Percentiles rank a stretch among this genome's conserved stretches.
Evolutionary conservation across 805 yeast species (phyloP).

Genomic region (Cyberlindnera subsufficiens): DNA sequence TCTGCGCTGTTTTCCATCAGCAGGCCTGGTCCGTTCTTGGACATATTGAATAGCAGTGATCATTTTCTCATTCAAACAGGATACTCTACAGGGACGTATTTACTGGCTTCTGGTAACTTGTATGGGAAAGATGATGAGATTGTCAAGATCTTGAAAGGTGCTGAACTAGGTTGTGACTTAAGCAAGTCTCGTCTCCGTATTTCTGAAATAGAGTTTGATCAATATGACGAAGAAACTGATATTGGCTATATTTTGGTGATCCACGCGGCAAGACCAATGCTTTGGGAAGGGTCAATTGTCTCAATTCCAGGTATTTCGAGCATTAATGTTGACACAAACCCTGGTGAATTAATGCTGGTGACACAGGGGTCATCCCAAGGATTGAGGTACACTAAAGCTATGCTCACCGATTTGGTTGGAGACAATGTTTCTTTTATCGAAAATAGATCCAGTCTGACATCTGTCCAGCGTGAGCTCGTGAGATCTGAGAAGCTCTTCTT

Average conservation of each 20-base stretch:
- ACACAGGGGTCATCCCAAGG: constrained; percentile 63
- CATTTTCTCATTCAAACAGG: constrained; percentile 78
- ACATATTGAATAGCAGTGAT: constrained; percentile 52
- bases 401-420: constrained; percentile 52
- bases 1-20: constrained; percentile 56
- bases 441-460: constrained; percentile 62
- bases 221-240: constrained; percentile 26
- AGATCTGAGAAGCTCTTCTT: constrained; percentile 62
- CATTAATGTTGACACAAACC: constrained; percentile 44
- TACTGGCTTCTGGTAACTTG: constrained; percentile 59
- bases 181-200: constrained; percentile 21
- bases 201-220: constrained; percentile 15
- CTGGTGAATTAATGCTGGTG: constrained; percentile 62
- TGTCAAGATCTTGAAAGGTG: constrained; percentile 36
- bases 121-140: constrained; percentile 37
- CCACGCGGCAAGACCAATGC: constrained; percentile 76
- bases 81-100: constrained; percentile 66
- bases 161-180: constrained; percentile 47
- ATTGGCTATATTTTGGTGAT: constrained; percentile 64
- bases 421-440: constrained; percentile 52
- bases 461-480: constrained; percentile 68
- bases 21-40: constrained; percentile 46
- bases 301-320: constrained; percentile 38
- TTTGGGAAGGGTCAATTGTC: constrained; percentile 83
- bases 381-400: constrained; percentile 48